phyloP scores from a whole-genome alignment of 495 filamentous ascomycete genomes.

The Platismatia glauca region DNA sequence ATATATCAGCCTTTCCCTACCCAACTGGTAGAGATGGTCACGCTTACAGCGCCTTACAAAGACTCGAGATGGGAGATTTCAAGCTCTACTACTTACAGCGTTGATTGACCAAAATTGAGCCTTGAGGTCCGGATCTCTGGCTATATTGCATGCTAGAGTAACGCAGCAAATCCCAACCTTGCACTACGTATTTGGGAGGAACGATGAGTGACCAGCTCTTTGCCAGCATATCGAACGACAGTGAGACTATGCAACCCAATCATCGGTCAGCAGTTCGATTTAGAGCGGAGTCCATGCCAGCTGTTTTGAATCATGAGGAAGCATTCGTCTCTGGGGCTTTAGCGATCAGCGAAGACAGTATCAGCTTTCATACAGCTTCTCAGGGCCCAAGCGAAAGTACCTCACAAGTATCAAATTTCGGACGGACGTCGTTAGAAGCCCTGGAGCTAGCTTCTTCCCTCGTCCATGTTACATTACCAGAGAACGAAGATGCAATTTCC shows the following conservation, averaged over 20 bases:
- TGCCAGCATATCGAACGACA: background rate
- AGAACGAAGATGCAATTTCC: background rate
- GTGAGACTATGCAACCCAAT: background rate
- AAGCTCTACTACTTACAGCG: too few species aligned
- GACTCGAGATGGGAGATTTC: too few species aligned
- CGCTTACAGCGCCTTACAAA: too few species aligned
- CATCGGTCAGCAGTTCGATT: too few species aligned
- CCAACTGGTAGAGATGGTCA: too few species aligned
- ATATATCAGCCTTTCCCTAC: too few species aligned
- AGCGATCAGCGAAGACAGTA: background rate
- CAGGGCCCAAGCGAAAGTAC: background rate
- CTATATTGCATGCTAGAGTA: too few species aligned
- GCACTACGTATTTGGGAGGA: background rate
- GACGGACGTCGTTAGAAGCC: background rate
- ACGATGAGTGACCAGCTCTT: background rate
- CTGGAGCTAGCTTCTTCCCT: background rate
- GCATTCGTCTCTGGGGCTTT: slow-evolving; percentile 1
- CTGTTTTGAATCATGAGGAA: background rate
- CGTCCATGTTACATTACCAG: background rate
- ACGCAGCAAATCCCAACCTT: background rate
- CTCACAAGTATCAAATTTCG: background rate
- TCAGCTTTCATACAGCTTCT: too few species aligned
- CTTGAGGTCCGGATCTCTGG: too few species aligned
- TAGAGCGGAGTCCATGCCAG: background rate
- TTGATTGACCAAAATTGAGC: too few species aligned